These are phyloP conservation scores for Penicillium sp. DNA, from an alignment of 2,329 filamentous ascomycete genomes.

Conservation along the genomic window DNA sequence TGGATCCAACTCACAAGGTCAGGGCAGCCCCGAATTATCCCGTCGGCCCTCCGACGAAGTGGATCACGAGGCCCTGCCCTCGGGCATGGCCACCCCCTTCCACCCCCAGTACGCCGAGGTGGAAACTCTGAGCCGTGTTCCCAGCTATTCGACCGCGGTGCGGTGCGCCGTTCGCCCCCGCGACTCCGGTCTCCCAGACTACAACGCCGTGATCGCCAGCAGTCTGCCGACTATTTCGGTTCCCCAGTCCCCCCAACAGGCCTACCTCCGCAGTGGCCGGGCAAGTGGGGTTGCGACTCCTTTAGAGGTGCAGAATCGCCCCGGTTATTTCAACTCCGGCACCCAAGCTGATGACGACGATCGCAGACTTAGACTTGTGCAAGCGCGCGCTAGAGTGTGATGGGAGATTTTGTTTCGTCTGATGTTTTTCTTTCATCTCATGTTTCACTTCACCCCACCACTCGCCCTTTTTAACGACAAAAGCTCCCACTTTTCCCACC, in stretches of 20 bases:
- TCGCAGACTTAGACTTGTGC: slow-evolving; percentile 42
- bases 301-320: slow-evolving; percentile 29
- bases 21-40: slow-evolving; percentile 42
- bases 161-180: slow-evolving; percentile 62
- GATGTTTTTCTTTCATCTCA: not conserved
- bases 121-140: slow-evolving; percentile 69
- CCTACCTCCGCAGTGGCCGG: slow-evolving; percentile 40
- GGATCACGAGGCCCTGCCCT: slow-evolving; percentile 48
- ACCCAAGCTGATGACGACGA: slow-evolving; percentile 40
- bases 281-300: slow-evolving; percentile 34
- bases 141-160: slow-evolving; percentile 75
- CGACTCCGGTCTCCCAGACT: slow-evolving; percentile 63
- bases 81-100: slow-evolving; percentile 44
- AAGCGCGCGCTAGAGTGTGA: slow-evolving; percentile 41
- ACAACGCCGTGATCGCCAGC: slow-evolving; percentile 56
- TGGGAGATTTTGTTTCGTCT: not conserved
- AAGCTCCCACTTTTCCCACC: slow-evolving; percentile 2
- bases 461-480: slow-evolving; percentile 1
- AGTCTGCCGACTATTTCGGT: slow-evolving; percentile 28
- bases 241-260: slow-evolving; percentile 42
- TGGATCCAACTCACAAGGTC: slow-evolving; percentile 37
- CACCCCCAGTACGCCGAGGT: slow-evolving; percentile 57
- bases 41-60: slow-evolving; percentile 52
- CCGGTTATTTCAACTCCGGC: slow-evolving; percentile 26
- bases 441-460: not conserved